These are phyloP conservation scores for Pleurotus citrinopileatus DNA, from an alignment of 768 basidiomycete species.

Conservation along the genomic window DNA sequence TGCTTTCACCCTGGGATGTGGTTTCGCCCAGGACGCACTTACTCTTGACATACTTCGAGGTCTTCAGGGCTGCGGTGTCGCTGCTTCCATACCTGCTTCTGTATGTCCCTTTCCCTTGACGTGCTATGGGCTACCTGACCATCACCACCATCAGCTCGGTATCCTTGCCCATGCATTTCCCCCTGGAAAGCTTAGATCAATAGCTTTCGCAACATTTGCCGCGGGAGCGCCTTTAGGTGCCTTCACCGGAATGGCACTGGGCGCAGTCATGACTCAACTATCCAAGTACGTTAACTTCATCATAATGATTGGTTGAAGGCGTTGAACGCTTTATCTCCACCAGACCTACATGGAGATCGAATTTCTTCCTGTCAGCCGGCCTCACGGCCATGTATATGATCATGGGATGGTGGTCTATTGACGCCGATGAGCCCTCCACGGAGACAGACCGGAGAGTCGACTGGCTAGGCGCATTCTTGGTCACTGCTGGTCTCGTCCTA, in stretches of 20 bases:
- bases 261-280: conserved; percentile 67
- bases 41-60: conserved; percentile 71
- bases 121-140: too few species aligned
- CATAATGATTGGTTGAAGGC: too few species aligned
- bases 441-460: conserved; percentile 55
- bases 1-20: conserved; percentile 61
- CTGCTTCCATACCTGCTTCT: conserved; percentile 71
- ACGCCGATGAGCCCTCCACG: conserved; percentile 46
- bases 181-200: conserved; percentile 56
- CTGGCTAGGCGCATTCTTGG: conserved; percentile 70
- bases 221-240: conserved; percentile 85
- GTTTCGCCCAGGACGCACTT: conserved; percentile 61
- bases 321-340: neutral
- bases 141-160: conserved; percentile 74
- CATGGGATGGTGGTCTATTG: conserved; percentile 58
- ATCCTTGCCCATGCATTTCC: conserved; percentile 82
- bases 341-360: conserved; percentile 64
- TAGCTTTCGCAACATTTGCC: conserved; percentile 80
- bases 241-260: conserved; percentile 64
- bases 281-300: conserved; percentile 24
- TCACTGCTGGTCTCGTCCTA: conserved; percentile 62
- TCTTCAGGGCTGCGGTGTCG: conserved; percentile 76
- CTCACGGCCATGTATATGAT: conserved; percentile 50
- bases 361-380: conserved; percentile 55
- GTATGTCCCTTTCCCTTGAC: too few species aligned